phyloP scores from a whole-genome alignment of 805 yeast species.

The Helenozyma baotianmanensis region DNA sequence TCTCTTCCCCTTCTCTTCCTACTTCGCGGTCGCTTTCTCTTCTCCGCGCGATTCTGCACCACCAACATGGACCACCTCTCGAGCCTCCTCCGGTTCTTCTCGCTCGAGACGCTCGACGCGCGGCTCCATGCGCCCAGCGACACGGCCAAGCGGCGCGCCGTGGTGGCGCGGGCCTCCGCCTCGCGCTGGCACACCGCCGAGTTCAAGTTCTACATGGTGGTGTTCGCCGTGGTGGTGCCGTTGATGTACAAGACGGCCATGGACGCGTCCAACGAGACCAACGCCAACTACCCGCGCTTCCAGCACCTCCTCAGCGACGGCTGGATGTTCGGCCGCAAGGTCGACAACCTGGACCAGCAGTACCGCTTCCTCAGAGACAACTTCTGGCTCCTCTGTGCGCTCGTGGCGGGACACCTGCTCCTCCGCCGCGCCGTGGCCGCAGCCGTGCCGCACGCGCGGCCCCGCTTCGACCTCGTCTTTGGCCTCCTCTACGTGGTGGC shows the following conservation, averaged over 20 bases:
- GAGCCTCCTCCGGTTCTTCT: conserved; percentile 34
- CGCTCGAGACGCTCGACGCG: conserved; percentile 50
- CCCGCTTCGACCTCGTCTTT: conserved; percentile 67
- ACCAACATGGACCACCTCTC: conserved; percentile 5
- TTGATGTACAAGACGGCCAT: conserved; percentile 76
- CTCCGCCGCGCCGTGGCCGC: conserved; percentile 38
- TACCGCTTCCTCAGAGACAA: conserved; percentile 85
- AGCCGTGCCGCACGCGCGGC: conserved; percentile 29
- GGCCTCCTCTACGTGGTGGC: conserved; percentile 65
- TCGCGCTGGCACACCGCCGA: conserved; percentile 77
- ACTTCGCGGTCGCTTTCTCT: too few relatives aligned
- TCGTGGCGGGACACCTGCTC: conserved; percentile 50
- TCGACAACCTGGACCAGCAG: conserved; percentile 89
- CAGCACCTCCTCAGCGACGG: conserved; percentile 65
- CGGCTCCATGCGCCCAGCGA: conserved; percentile 41
- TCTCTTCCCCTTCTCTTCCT: too few relatives aligned
- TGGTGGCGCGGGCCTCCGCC: conserved; percentile 30
- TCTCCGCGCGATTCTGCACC: too few relatives aligned
- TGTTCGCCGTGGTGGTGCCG: conserved; percentile 71
- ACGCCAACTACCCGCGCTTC: conserved; percentile 66
- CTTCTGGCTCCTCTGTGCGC: conserved; percentile 53
- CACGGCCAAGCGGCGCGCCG: conserved; percentile 24
- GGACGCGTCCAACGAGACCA: conserved; percentile 70
- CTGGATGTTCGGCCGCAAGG: conserved; percentile 87
- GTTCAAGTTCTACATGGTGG: conserved; percentile 61